These are phyloP conservation scores for Diplodia corticola DNA, from an alignment of 2,329 filamentous ascomycete species.

Conservation along the genomic window DNA sequence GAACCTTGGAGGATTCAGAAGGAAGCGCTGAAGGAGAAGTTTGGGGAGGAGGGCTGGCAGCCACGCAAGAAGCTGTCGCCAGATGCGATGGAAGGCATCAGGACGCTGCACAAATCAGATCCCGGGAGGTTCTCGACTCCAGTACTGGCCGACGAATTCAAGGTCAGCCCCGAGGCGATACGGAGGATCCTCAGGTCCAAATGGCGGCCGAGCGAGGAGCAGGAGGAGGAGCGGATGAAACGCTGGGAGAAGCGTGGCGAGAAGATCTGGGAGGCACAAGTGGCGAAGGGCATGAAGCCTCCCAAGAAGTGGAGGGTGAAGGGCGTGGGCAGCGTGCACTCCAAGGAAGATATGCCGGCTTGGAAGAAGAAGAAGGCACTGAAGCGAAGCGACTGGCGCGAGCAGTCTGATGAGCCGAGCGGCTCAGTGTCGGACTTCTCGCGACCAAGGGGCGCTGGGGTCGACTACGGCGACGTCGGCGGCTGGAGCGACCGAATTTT, in stretches of 20 bases:
- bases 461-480: background rate
- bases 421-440: background rate
- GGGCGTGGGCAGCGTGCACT: conserved; percentile 35
- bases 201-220: conserved; percentile 61
- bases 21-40: conserved; percentile 71
- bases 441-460: background rate
- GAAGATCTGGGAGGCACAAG: conserved; percentile 50
- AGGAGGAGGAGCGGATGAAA: conserved; percentile 44
- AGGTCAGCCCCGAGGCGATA: conserved; percentile 84
- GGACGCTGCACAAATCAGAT: conserved; percentile 74
- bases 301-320: conserved; percentile 53
- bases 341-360: background rate
- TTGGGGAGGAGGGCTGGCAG: conserved; percentile 72
- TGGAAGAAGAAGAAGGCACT: conserved; percentile 10
- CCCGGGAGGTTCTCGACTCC: conserved; percentile 75
- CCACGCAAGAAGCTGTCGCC: conserved; percentile 87
- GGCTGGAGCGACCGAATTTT: conserved; percentile 11
- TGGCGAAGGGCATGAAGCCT: conserved; percentile 56
- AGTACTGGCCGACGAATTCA: conserved; percentile 73
- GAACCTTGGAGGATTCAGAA: conserved; percentile 77
- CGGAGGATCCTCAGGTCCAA: conserved; percentile 81
- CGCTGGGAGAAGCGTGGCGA: conserved; percentile 52
- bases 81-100: conserved; percentile 87
- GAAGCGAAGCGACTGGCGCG: too few relatives aligned
- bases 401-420: background rate